A percentile compares a stretch with the other conserved stretches of the same genome.
Conservation (phyloP, 441 rosid species). For the Breynia disticha region DNA sequence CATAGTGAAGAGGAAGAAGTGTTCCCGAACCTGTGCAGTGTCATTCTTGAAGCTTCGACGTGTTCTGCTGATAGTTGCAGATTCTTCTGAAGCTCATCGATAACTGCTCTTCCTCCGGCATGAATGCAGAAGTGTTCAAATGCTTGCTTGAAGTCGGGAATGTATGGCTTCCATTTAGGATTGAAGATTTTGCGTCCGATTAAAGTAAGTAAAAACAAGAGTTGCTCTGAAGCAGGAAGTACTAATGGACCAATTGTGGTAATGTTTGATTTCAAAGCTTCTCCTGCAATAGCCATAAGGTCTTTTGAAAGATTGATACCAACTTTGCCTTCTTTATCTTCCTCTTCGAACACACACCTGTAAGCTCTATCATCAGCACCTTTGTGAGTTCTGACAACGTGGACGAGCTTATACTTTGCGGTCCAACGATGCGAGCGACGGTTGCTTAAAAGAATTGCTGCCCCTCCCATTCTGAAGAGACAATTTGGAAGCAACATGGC, state of each 20-base stretch:
- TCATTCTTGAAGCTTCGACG: slow-evolving; percentile 90
- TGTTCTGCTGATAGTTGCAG: slow-evolving; percentile 71
- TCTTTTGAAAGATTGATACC: slow-evolving; percentile 78
- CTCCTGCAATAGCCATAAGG: slow-evolving; percentile 93
- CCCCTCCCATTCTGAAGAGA: slow-evolving; percentile 89
- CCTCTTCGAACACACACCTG: slow-evolving; percentile 69
- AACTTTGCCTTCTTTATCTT: slow-evolving; percentile 68
- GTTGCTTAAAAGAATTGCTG: slow-evolving; percentile 72
- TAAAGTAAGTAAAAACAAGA: slow-evolving; percentile 59
- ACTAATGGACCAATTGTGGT: slow-evolving; percentile 87
- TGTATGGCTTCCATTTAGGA: slow-evolving; percentile 79
- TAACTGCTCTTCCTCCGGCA: slow-evolving; percentile 92
- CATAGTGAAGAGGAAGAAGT: slow-evolving; percentile 90
- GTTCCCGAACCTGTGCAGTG: slow-evolving; percentile 82
- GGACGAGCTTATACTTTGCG: slow-evolving; percentile 77
- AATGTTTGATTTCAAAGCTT: slow-evolving; percentile 82
- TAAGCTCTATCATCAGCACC: slow-evolving; percentile 81
- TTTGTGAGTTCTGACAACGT: slow-evolving; percentile 76
- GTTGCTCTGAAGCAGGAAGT: slow-evolving; percentile 84
- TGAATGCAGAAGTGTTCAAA: slow-evolving; percentile 96
- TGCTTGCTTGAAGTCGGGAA: slow-evolving; percentile 90
- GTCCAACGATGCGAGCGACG: slow-evolving; percentile 44
- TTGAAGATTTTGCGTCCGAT: slow-evolving; percentile 81
- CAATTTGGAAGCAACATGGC: slow-evolving; percentile 94
- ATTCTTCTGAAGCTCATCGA: slow-evolving; percentile 84